phyloP scores from a whole-genome alignment of 176 grass and related monocot genomes.

The Triticum turgidum region DNA sequence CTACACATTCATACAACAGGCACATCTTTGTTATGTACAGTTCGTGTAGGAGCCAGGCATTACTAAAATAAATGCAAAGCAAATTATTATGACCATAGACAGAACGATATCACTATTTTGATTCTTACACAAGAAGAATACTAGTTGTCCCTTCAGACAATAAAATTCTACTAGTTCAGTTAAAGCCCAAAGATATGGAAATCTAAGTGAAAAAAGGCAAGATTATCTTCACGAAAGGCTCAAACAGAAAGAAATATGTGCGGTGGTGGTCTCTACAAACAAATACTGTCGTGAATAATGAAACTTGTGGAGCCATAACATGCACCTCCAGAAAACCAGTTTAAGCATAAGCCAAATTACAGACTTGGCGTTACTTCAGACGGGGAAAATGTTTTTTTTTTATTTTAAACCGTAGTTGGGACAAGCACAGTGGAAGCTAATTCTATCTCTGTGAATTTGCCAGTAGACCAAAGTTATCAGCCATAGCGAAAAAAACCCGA shows the following conservation, averaged over 20 bases:
- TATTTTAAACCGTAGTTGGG: background rate
- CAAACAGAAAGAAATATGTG: background rate
- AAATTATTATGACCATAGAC: background rate
- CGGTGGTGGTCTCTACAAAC: background rate
- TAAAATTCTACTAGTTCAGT: background rate
- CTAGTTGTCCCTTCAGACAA: constrained; percentile 4
- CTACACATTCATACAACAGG: background rate
- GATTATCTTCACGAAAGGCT: background rate
- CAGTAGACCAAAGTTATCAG: background rate
- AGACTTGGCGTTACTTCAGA: background rate
- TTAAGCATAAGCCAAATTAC: background rate
- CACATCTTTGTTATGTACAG: background rate
- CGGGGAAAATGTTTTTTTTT: background rate
- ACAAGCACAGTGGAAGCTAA: background rate
- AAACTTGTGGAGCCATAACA: background rate
- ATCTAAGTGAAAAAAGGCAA: background rate
- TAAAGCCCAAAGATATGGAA: background rate
- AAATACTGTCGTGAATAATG: background rate
- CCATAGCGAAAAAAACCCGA: background rate
- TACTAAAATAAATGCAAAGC: background rate
- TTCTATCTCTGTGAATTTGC: background rate
- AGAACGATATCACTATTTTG: background rate
- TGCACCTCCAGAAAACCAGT: background rate
- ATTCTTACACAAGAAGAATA: background rate
- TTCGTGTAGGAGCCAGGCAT: background rate